A percentile compares a stretch with the other conserved stretches of the same genome.
These are phyloP conservation scores for Nannizziopsis arthrosporioides DNA, from an alignment of 2,329 filamentous ascomycete genomes.

Conservation along the genomic window DNA sequence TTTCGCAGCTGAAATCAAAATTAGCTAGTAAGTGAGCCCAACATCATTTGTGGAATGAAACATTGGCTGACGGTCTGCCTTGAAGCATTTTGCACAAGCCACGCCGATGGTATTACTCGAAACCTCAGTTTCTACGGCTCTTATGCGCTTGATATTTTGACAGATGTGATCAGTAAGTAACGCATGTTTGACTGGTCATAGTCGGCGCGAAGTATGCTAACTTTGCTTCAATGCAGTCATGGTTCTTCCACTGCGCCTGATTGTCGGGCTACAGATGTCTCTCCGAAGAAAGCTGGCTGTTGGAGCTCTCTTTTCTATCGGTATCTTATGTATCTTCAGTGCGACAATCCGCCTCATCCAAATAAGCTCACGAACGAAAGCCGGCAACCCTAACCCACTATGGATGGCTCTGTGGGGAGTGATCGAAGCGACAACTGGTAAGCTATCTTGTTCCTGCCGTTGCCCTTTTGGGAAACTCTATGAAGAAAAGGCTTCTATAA, in stretches of 20 bases:
- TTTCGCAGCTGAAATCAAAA: neutral
- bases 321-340: constrained; percentile 21
- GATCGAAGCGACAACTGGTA: constrained; percentile 29
- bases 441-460: neutral
- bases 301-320: constrained; percentile 21
- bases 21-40: neutral
- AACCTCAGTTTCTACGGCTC: constrained; percentile 25
- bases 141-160: constrained; percentile 27
- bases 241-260: constrained; percentile 28
- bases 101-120: neutral
- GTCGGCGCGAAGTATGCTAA: neutral
- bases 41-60: too few species aligned
- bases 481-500: neutral
- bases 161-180: constrained; percentile 26
- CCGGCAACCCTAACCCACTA: constrained; percentile 17
- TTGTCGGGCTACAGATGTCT: constrained; percentile 29
- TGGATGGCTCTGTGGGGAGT: constrained; percentile 30
- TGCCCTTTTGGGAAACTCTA: neutral
- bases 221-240: constrained; percentile 22
- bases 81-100: constrained; percentile 4
- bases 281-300: constrained; percentile 25
- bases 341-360: constrained; percentile 24
- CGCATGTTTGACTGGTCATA: neutral
- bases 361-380: constrained; percentile 21
- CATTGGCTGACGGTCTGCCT: neutral